Percentiles rank a stretch among this genome's conserved stretches.
Conservation (phyloP, 352 stramenopile genomes). For the Pythium periplocum region DNA sequence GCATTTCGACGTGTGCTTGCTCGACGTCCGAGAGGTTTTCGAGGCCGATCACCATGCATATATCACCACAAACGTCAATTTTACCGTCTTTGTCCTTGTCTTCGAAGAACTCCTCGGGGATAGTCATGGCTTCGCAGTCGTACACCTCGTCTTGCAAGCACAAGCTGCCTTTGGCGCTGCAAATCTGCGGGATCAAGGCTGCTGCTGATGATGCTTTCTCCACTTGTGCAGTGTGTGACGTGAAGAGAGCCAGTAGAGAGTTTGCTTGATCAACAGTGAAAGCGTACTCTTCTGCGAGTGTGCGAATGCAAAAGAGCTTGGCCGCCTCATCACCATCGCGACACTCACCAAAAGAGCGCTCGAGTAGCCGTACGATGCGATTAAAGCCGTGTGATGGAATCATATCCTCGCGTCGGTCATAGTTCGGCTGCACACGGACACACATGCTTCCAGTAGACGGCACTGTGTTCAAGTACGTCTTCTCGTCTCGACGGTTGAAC, state of each 20-base stretch:
- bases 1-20: slow-evolving; percentile 61
- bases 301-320: slow-evolving; percentile 56
- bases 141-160: slow-evolving; percentile 28
- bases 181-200: slow-evolving; percentile 60
- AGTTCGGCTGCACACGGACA: slow-evolving; percentile 58
- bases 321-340: slow-evolving; percentile 49
- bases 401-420: slow-evolving; percentile 48
- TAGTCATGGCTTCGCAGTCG: slow-evolving; percentile 56
- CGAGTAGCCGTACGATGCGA: slow-evolving; percentile 30
- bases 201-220: slow-evolving; percentile 64
- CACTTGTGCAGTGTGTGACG: slow-evolving; percentile 55
- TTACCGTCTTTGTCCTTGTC: slow-evolving; percentile 78
- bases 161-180: slow-evolving; percentile 12
- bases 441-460: slow-evolving; percentile 38
- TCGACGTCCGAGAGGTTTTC: slow-evolving; percentile 59
- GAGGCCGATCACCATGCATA: slow-evolving; percentile 70
- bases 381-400: slow-evolving; percentile 36
- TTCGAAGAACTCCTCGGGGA: slow-evolving; percentile 62
- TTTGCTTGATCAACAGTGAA: slow-evolving; percentile 58
- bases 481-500: slow-evolving; percentile 62
- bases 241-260: slow-evolving; percentile 48
- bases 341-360: slow-evolving; percentile 35
- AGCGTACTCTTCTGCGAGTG: slow-evolving; percentile 56
- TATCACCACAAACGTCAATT: slow-evolving; percentile 76
- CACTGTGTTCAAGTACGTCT: slow-evolving; percentile 30